phyloP scores from a whole-genome alignment of 2,329 filamentous ascomycete species.

The Sarocladiaceae sp. region DNA sequence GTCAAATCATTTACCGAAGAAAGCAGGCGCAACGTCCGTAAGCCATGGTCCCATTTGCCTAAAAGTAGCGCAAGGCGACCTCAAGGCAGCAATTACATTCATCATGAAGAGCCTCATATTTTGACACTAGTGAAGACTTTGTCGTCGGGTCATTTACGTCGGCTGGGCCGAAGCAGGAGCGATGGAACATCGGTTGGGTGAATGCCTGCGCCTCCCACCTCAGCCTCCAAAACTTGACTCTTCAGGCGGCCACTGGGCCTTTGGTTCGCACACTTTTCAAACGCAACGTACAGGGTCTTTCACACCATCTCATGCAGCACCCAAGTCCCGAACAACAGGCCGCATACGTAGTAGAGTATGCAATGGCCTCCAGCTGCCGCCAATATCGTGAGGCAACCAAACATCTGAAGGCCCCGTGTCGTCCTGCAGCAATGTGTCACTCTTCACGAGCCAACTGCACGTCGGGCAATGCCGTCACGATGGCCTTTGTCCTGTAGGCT shows the following conservation, averaged over 20 bases:
- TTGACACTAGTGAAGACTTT: no score
- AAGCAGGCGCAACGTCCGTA: no score
- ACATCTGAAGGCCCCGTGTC: neutral
- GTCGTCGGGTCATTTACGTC: no score
- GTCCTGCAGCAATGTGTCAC: neutral
- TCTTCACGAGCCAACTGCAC: neutral
- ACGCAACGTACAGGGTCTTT: neutral
- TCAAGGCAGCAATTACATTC: neutral
- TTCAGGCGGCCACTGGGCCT: no score
- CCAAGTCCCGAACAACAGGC: neutral
- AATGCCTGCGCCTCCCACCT: slow-evolving; percentile 3
- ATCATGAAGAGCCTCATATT: neutral
- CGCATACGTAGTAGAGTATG: neutral
- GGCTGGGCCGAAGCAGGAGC: neutral
- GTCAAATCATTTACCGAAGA: no score
- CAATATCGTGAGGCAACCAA: neutral
- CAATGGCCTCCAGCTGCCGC: neutral
- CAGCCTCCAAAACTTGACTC: slow-evolving; percentile 4
- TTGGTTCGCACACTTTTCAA: no score
- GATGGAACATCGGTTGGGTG: neutral
- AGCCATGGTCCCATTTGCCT: neutral
- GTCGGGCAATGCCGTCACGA: neutral
- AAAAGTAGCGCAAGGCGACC: neutral
- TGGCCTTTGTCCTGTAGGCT: neutral
- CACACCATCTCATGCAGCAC: neutral